These are phyloP conservation scores for Stephanodiscus minutulus DNA, from an alignment of 108 stramenopile species.

Conservation along the genomic window DNA sequence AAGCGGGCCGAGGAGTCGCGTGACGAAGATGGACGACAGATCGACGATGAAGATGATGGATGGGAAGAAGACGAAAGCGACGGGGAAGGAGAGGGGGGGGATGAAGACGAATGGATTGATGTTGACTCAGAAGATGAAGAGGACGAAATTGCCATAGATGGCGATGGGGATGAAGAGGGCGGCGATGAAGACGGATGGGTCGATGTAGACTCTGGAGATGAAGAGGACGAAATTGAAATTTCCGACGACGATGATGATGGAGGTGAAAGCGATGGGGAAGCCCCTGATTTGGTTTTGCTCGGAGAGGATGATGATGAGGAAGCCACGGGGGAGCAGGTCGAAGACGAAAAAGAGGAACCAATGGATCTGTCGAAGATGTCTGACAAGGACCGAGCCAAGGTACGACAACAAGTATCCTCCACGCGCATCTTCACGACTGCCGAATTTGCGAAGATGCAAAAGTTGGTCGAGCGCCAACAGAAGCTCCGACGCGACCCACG, in stretches of 20 bases:
- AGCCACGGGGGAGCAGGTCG: slow-evolving; percentile 20
- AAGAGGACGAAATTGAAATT: slow-evolving; percentile 57
- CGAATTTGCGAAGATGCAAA: slow-evolving; percentile 89
- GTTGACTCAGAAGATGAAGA: slow-evolving; percentile 56
- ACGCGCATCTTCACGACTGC: slow-evolving; percentile 79
- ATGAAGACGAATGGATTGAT: slow-evolving; percentile 36
- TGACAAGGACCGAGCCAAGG: slow-evolving; percentile 67
- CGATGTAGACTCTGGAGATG: slow-evolving; percentile 46
- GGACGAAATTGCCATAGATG: slow-evolving; percentile 34
- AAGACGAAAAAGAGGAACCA: slow-evolving; percentile 28
- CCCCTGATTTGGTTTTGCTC: slow-evolving; percentile 63
- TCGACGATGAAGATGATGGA: slow-evolving; percentile 44
- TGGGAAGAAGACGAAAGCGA: slow-evolving; percentile 34
- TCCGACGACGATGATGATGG: slow-evolving; percentile 56
- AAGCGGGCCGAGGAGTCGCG: slow-evolving; percentile 41
- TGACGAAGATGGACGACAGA: slow-evolving; percentile 5
- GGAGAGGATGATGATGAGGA: slow-evolving; percentile 49
- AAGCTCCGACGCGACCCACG: slow-evolving; percentile 75
- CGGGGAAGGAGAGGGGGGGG: slow-evolving; percentile 35
- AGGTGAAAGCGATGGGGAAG: slow-evolving; percentile 65
- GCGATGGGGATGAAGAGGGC: slow-evolving; percentile 46
- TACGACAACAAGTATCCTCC: slow-evolving; percentile 78
- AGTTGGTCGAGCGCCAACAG: slow-evolving; percentile 85
- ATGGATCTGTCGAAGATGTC: slow-evolving; percentile 76
- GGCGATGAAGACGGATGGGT: slow-evolving; percentile 50